Percentiles rank a stretch among this genome's conserved stretches.
These are phyloP conservation scores for Ettlia oleoabundans DNA, from an alignment of 139 green algal species.

Conservation along the genomic window DNA sequence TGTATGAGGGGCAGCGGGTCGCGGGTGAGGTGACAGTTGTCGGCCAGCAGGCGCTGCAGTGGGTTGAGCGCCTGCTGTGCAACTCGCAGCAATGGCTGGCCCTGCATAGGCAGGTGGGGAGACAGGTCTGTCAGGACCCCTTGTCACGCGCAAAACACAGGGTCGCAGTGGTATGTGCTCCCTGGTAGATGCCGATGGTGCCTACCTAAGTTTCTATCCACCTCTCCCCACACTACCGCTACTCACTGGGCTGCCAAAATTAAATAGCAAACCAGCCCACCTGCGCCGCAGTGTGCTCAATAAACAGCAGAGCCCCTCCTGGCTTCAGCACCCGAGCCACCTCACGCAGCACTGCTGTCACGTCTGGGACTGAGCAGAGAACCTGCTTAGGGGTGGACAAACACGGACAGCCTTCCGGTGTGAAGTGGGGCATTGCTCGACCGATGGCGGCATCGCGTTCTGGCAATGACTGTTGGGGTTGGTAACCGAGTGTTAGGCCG, in stretches of 20 bases:
- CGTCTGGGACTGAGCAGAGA: slow-evolving; percentile 68
- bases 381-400: slow-evolving; percentile 14
- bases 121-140: background rate
- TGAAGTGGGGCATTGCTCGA: too few relatives aligned
- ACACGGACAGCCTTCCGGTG: background rate
- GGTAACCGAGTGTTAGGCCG: too few relatives aligned
- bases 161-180: too few relatives aligned
- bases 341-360: slow-evolving; percentile 54
- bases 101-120: background rate
- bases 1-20: slow-evolving; percentile 57
- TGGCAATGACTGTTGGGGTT: too few relatives aligned
- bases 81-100: slow-evolving; percentile 40
- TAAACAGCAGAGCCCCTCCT: slow-evolving; percentile 64
- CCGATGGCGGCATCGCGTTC: too few relatives aligned
- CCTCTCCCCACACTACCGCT: too few relatives aligned
- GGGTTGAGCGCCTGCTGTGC: slow-evolving; percentile 64
- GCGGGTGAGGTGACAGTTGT: slow-evolving; percentile 71
- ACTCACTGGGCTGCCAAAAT: too few relatives aligned
- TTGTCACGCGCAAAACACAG: background rate
- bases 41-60: slow-evolving; percentile 69
- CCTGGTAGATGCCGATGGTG: too few relatives aligned
- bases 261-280: too few relatives aligned
- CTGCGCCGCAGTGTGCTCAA: slow-evolving; percentile 64
- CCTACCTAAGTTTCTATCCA: too few relatives aligned
- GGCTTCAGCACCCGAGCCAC: slow-evolving; percentile 64